These are phyloP conservation scores for Trichoderma gamsii DNA, from an alignment of 495 filamentous ascomycete genomes.

Conservation along the genomic window DNA sequence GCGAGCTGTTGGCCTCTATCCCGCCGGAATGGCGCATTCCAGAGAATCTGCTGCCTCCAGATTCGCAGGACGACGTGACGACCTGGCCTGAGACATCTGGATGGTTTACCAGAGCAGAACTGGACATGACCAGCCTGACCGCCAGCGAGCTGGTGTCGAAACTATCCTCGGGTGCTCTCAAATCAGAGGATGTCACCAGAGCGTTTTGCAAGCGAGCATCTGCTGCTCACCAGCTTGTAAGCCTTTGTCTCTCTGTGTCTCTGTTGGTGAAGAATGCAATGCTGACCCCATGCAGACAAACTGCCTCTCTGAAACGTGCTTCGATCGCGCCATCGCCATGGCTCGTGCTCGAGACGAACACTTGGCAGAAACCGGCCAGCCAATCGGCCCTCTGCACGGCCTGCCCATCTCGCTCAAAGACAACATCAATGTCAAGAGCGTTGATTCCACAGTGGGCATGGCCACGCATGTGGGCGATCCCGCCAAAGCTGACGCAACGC, in stretches of 20 bases:
- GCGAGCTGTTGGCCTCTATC: conserved; percentile 29
- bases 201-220: conserved; percentile 35
- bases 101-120: conserved; percentile 33
- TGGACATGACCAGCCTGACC: conserved; percentile 27
- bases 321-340: conserved; percentile 51
- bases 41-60: conserved; percentile 31
- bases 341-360: conserved; percentile 54
- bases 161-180: conserved; percentile 26
- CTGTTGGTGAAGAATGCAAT: background rate
- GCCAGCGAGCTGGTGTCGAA: conserved; percentile 27
- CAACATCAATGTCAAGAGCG: conserved; percentile 54
- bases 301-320: conserved; percentile 63
- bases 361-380: conserved; percentile 38
- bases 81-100: conserved; percentile 32
- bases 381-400: conserved; percentile 59
- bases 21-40: conserved; percentile 38
- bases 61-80: conserved; percentile 34
- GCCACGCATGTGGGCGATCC: conserved; percentile 27
- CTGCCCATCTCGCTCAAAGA: conserved; percentile 64
- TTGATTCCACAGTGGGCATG: conserved; percentile 41
- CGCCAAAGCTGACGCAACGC: conserved; percentile 24
- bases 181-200: conserved; percentile 27
- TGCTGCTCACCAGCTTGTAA: conserved; percentile 30
- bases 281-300: conserved; percentile 30
- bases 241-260: background rate